Conservation (phyloP, 306 rosid genomes). For the Macrotyloma uniflorum region DNA sequence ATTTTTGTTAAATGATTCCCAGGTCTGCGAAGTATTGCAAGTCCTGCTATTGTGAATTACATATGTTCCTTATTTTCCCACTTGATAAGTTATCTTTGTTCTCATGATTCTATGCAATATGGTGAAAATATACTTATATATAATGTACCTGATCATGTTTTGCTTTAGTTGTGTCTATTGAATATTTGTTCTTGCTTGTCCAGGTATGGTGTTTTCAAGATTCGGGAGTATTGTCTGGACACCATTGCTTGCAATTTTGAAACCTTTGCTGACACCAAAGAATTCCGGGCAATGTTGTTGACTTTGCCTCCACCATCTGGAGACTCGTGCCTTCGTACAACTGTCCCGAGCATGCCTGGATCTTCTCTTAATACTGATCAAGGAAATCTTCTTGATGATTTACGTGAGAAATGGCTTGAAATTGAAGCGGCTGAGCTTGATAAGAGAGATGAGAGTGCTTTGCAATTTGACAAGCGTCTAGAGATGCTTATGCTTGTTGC, state of each 20-base stretch:
- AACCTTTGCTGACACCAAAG: constrained; percentile 77
- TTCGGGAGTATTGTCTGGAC: constrained; percentile 89
- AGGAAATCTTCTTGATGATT: constrained; percentile 86
- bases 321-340: constrained; percentile 87
- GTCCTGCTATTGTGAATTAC: constrained; percentile 16
- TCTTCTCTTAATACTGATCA: constrained; percentile 71
- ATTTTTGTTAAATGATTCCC: constrained; percentile 29
- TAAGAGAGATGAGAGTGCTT: constrained; percentile 91
- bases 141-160: constrained; percentile 9
- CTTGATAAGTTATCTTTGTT: constrained; percentile 13
- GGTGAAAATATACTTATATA: background rate
- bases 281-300: constrained; percentile 81
- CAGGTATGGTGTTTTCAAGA: constrained; percentile 89
- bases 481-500: constrained; percentile 89
- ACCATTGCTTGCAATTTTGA: constrained; percentile 84
- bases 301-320: constrained; percentile 96
- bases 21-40: background rate
- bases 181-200: constrained; percentile 34
- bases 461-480: constrained; percentile 85
- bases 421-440: constrained; percentile 97
- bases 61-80: background rate
- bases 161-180: constrained; percentile 15
- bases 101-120: constrained; percentile 10
- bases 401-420: constrained; percentile 97
- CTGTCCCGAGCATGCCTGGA: constrained; percentile 92